Evolutionary conservation across 257 asterid species (phyloP).

Genomic region (Plectranthus barbatus): DNA sequence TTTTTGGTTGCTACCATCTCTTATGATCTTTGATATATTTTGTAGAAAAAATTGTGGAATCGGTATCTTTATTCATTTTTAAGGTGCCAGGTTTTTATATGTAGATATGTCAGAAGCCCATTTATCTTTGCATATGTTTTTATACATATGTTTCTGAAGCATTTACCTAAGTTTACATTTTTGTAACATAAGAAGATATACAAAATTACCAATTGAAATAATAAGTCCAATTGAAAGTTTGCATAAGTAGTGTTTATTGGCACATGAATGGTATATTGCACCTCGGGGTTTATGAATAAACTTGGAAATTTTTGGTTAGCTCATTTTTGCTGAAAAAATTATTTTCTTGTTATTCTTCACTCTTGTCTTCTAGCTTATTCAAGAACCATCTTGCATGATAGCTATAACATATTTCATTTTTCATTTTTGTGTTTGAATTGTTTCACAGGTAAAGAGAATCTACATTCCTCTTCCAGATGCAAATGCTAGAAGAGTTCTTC

Average conservation of each 20-base stretch:
- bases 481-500: slow-evolving; percentile 68
- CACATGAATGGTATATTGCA: neutral
- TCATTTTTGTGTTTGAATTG: neutral
- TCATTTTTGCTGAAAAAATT: neutral
- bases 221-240: neutral
- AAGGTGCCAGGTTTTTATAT: neutral
- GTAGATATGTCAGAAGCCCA: neutral
- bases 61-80: neutral
- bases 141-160: no score
- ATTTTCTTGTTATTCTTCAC: slow-evolving; percentile 1
- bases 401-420: neutral
- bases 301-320: neutral
- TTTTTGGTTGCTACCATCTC: neutral
- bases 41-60: neutral
- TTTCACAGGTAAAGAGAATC: slow-evolving; percentile 83
- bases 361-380: no score
- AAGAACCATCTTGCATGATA: neutral
- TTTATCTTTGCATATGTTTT: neutral
- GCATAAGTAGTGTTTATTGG: neutral
- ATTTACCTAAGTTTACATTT: no score
- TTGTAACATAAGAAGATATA: no score
- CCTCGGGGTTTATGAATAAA: neutral
- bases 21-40: neutral
- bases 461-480: slow-evolving; percentile 95
- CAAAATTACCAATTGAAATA: neutral